A percentile compares a stretch with the other conserved stretches of the same genome.
Evolutionary conservation across 805 yeast species (phyloP).

Genomic region (Candida loeiensis): DNA sequence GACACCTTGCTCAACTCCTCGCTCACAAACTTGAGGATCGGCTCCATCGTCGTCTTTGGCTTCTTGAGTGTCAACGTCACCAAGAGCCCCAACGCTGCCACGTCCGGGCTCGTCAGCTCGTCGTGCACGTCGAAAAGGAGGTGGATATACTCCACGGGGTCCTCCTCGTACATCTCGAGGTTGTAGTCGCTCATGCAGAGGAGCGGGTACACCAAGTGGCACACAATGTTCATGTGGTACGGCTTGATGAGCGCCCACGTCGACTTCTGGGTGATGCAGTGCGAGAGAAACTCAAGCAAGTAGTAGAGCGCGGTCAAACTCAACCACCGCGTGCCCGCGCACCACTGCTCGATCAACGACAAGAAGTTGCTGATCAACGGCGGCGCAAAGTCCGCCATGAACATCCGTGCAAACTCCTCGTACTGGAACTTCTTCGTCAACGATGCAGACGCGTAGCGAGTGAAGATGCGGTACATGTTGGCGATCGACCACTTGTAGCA

Average conservation of each 20-base stretch:
- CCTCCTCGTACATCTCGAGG: slow-evolving; percentile 74
- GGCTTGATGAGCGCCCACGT: slow-evolving; percentile 70
- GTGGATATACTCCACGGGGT: slow-evolving; percentile 86
- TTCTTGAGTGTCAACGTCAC: slow-evolving; percentile 70
- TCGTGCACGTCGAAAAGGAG: slow-evolving; percentile 57
- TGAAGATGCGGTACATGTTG: slow-evolving; percentile 66
- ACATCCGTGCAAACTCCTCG: slow-evolving; percentile 55
- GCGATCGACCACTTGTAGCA: slow-evolving; percentile 77
- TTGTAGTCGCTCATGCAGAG: slow-evolving; percentile 66
- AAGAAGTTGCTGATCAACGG: slow-evolving; percentile 64
- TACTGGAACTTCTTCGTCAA: slow-evolving; percentile 50
- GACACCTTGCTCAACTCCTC: slow-evolving; percentile 38
- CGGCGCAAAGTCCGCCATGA: slow-evolving; percentile 62
- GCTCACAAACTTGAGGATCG: slow-evolving; percentile 59
- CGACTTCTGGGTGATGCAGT: slow-evolving; percentile 49
- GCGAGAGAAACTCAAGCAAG: slow-evolving; percentile 50
- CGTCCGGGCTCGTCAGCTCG: slow-evolving; percentile 61
- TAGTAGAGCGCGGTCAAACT: slow-evolving; percentile 62
- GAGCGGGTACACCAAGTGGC: slow-evolving; percentile 73
- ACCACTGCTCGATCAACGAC: slow-evolving; percentile 70
- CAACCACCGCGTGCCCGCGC: slow-evolving; percentile 62
- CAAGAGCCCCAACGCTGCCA: slow-evolving; percentile 73
- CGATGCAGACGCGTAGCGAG: slow-evolving; percentile 59
- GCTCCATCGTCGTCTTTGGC: slow-evolving; percentile 54
- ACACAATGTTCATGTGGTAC: slow-evolving; percentile 58